Percentiles rank a stretch among this genome's conserved stretches.
These are phyloP conservation scores for Tylopilus sp. DNA, from an alignment of 768 basidiomycete genomes.

Conservation along the genomic window DNA sequence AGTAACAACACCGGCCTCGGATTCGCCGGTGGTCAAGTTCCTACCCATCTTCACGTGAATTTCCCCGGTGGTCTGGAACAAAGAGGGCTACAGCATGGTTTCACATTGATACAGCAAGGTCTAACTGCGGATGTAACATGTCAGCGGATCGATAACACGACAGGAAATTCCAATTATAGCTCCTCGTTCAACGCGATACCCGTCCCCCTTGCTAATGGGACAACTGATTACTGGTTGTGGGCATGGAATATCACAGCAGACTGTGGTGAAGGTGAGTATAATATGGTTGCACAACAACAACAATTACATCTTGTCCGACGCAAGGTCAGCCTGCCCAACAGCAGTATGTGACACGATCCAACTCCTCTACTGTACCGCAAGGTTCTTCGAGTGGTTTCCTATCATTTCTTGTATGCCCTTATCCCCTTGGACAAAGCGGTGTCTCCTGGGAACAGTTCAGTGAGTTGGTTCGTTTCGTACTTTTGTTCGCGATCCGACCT, in stretches of 20 bases:
- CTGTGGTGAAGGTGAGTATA: slow-evolving; percentile 1
- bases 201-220: neutral
- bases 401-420: neutral
- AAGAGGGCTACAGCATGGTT: neutral
- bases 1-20: neutral
- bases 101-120: slow-evolving; percentile 16
- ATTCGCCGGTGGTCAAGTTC: slow-evolving; percentile 1
- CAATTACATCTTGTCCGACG: neutral
- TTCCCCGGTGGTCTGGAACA: neutral
- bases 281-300: neutral
- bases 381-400: neutral
- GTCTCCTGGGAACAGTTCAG: neutral
- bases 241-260: neutral
- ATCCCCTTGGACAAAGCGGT: neutral
- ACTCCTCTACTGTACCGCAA: slow-evolving; percentile 1
- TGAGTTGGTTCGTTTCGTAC: neutral
- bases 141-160: neutral
- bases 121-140: slow-evolving; percentile 14
- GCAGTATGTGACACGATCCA: neutral
- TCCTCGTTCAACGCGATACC: neutral
- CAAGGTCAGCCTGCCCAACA: slow-evolving; percentile 3
- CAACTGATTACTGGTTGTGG: slow-evolving; percentile 2
- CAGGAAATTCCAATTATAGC: neutral
- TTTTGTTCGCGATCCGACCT: neutral
- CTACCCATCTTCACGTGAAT: neutral